Base-by-base conservation (phyloP, 78 protist species). In the Dictyostelium firmibasis region DNA sequence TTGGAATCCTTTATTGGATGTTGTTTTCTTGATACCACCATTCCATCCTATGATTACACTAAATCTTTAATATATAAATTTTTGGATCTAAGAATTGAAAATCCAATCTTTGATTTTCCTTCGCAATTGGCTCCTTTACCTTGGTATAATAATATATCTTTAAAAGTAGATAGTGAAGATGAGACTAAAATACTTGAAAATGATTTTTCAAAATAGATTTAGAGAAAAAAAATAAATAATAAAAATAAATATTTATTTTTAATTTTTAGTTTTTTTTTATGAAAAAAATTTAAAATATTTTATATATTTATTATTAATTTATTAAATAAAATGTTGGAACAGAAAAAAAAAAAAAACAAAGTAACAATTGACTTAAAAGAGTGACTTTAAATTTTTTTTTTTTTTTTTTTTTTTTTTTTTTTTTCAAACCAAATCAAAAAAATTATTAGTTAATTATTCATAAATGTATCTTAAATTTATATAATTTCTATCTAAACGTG, bases 1-100 rank as follows among this genome's bases (percentile, higher is more conserved):
- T 89, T 89, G 36, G 94, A 89, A 81, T 64, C 94, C 7, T 81
- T 89, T 41, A n/a, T 81, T 47, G 94, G 94, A 13, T 78, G 86
- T 50, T 25, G 82, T 2, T 23, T 69, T 18, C 18, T 88, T 8
- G 94, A 81, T 62, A 25, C 8, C 2, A 57, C 67, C 10, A 7
- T 44, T 57, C 67, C 16, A 20, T 81, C 82, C 44, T 3, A 67
- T n/a, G 82, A 89, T 14, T 64, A 69, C 2, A 36, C 76, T 0
- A 89, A 81, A 60, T 4, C 14, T 13, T 77, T 86, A 20, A 10
- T 86, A 0, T 25, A 41, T 10, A 35, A 60, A 4, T 43, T n/a
- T 16, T 67, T 86, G 0, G 31, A 44, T 50, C 76, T 86, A 8
- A 38, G 16, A 7, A 70, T 1, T 1, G 82, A 84, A 8, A 67